Evolutionary conservation across 352 stramenopile genomes (phyloP), one percentile per base, ranked within the genome.

Genomic region (Phytophthora podocarpi): DNA sequence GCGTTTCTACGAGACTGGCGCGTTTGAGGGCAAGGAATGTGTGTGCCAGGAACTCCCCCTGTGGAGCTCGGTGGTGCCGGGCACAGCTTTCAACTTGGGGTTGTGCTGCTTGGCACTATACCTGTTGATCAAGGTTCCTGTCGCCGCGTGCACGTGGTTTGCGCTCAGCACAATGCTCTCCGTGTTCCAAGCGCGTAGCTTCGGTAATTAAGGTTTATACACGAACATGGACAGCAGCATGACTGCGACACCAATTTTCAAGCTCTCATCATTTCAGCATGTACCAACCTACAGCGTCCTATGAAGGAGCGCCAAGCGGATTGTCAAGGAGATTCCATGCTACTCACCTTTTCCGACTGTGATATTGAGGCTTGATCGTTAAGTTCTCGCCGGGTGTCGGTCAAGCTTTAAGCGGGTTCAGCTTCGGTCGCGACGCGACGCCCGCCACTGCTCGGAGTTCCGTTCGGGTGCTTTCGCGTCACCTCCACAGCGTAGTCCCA

Each of bases 1-100:
- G 27, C 45, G 57, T 48, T 95, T 93, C 51, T 93, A 95, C 70
- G 61, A 87, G 65, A 68, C 67, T 60, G 64, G 70, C 30, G 43
- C 53, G 18, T 82, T 85, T 48, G 50, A 81, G 12, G 78, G 64
- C 46, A 82, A 89, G 52, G 32, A 26, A 15, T 61, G 61, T 5
- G 50, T 76, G 35, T 70, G 49, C 15, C 59, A 78, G 46, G 57
- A 78, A 8, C 66, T 70, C 16, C 49, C 66, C 16, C 34, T 83
- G 21, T 71, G 57, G 23, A 52, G 37, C 15, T 63, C 34, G 8
- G 70, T 87, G 21, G 55, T 65, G 2, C 51, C 57, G 16, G 70
- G 78, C 30, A 55, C 70, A 4, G 35, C 63, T 13, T 78, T 89
- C 49, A 84, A 91, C 57, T 34, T 71, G 36, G 43, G 61, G 8